Conservation (phyloP, 2,329 filamentous ascomycete species). For the Emydomyces testavorans region DNA sequence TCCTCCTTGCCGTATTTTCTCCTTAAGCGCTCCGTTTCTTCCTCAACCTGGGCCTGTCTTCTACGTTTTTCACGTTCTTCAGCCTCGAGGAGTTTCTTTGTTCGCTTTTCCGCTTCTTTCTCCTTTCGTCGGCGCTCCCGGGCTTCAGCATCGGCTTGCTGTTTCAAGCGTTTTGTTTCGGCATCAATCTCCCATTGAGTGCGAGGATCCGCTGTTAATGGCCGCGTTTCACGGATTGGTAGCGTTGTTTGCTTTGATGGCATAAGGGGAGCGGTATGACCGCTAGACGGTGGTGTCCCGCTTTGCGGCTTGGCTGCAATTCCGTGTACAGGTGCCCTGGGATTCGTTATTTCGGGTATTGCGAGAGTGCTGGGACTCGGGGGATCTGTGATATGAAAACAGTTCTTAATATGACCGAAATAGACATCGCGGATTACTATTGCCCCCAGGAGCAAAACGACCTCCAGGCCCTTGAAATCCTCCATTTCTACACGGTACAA, state of each 20-base stretch:
- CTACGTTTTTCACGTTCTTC: constrained; percentile 44
- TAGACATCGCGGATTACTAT: constrained; percentile 52
- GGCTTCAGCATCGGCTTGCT: constrained; percentile 34
- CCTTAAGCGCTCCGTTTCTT: constrained; percentile 64
- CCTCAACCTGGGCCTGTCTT: constrained; percentile 51
- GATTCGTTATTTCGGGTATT: neutral
- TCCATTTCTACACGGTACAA: constrained; percentile 82
- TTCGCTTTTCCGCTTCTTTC: constrained; percentile 41
- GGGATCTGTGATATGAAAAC: constrained; percentile 60
- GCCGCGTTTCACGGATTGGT: constrained; percentile 11
- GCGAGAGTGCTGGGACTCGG: constrained; percentile 13
- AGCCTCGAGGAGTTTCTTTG: constrained; percentile 41
- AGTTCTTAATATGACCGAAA: constrained; percentile 54
- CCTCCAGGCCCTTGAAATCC: constrained; percentile 83
- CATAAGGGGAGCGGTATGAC: neutral
- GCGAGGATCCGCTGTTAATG: constrained; percentile 38
- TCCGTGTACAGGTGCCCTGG: constrained; percentile 2
- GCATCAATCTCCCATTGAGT: constrained; percentile 43
- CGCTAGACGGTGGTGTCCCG: neutral
- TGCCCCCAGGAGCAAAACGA: constrained; percentile 56
- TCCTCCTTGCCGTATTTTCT: constrained; percentile 44
- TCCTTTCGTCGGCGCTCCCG: constrained; percentile 38
- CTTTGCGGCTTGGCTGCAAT: neutral
- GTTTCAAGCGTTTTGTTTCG: constrained; percentile 38
- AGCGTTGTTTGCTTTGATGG: neutral